These are phyloP conservation scores for Atkinsonella texensis DNA, from an alignment of 2,329 filamentous ascomycete genomes.

Conservation along the genomic window DNA sequence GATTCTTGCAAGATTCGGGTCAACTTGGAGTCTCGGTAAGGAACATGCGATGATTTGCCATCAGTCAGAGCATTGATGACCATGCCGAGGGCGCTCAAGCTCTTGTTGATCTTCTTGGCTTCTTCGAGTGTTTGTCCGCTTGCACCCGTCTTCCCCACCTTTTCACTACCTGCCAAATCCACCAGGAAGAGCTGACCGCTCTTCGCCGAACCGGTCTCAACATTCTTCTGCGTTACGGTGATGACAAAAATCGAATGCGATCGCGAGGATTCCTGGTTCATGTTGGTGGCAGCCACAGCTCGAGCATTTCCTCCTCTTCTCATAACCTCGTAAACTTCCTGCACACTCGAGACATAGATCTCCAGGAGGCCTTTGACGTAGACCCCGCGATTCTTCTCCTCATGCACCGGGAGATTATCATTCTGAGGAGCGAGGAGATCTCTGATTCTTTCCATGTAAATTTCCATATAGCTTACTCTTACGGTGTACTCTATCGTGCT, in stretches of 20 bases:
- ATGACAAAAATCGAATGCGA: constrained; percentile 98
- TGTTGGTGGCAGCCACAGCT: constrained; percentile 93
- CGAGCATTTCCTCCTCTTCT: constrained; percentile 78
- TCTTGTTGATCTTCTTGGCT: constrained; percentile 99
- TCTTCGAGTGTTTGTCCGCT: constrained; percentile 96
- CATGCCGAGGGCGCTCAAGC: constrained; percentile 94
- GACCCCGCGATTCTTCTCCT: constrained; percentile 90
- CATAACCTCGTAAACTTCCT: constrained; percentile 96
- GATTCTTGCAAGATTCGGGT: constrained; percentile 96
- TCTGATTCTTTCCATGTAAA: constrained; percentile 98
- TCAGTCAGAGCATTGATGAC: constrained; percentile 97
- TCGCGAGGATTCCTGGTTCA: constrained; percentile 97
- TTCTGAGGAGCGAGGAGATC: constrained; percentile 88
- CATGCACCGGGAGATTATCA: constrained; percentile 94
- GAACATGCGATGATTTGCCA: constrained; percentile 90
- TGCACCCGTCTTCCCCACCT: constrained; percentile 95
- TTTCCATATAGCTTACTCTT: constrained; percentile 97
- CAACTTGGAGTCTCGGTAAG: constrained; percentile 95
- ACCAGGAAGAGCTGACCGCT: constrained; percentile 95
- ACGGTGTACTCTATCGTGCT: constrained; percentile 98
- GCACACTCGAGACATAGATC: constrained; percentile 89
- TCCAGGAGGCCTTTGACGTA: constrained; percentile 94
- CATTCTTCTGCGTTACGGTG: constrained; percentile 93
- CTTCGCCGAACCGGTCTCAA: constrained; percentile 91
- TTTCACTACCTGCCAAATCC: constrained; percentile 95